Percentiles rank a stretch among this genome's conserved stretches.
phyloP scores from a whole-genome alignment of 2,329 filamentous ascomycete species.

The Dactylellina drechsleri region DNA sequence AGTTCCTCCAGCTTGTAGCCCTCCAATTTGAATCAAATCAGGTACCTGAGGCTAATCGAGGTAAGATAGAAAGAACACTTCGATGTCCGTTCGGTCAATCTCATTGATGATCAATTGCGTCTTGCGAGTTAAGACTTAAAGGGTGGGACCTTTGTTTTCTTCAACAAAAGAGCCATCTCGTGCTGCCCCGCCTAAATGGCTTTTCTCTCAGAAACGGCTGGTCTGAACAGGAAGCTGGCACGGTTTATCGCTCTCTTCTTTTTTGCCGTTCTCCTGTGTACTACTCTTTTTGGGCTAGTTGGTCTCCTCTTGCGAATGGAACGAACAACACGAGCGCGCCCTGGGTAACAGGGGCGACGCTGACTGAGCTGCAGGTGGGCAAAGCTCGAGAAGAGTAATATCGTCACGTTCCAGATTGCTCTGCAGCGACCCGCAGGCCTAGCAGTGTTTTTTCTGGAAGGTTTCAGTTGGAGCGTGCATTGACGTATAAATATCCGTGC shows the following conservation, averaged over 20 bases:
- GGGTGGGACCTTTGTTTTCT: slow-evolving; percentile 40
- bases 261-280: slow-evolving; percentile 53
- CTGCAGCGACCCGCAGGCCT: slow-evolving; percentile 36
- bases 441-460: slow-evolving; percentile 49
- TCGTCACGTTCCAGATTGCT: slow-evolving; percentile 42
- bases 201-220: slow-evolving; percentile 42
- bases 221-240: slow-evolving; percentile 54
- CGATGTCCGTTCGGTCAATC: slow-evolving; percentile 9
- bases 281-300: slow-evolving; percentile 51
- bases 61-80: slow-evolving; percentile 9
- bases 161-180: slow-evolving; percentile 18
- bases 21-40: slow-evolving; percentile 53
- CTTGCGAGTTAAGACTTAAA: slow-evolving; percentile 25
- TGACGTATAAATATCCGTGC: slow-evolving; percentile 54
- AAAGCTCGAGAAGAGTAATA: slow-evolving; percentile 30
- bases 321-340: slow-evolving; percentile 1
- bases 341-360: slow-evolving; percentile 22
- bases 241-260: slow-evolving; percentile 26
- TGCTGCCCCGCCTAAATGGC: slow-evolving; percentile 45
- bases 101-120: slow-evolving; percentile 36
- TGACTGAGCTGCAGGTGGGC: slow-evolving; percentile 10
- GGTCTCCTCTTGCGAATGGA: slow-evolving; percentile 7
- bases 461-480: slow-evolving; percentile 50
- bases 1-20: slow-evolving; percentile 24
- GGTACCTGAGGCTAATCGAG: slow-evolving; percentile 43